phyloP scores from a whole-genome alignment of 345 rosid species.

The Murraya paniculata region DNA sequence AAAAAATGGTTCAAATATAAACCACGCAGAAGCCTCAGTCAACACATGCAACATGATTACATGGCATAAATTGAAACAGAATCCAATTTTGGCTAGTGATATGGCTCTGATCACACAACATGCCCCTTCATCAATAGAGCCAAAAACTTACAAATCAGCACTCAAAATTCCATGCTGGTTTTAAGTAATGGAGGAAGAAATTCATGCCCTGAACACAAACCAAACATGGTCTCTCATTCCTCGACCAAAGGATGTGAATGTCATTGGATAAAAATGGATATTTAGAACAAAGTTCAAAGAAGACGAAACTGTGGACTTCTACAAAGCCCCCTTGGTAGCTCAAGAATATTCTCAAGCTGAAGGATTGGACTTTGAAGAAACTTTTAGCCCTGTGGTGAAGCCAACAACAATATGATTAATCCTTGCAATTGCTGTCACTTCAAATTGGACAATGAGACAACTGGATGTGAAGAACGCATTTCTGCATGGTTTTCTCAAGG shows the following conservation, averaged over 20 bases:
- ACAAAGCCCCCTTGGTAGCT: no score
- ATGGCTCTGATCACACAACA: not conserved
- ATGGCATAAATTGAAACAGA: not conserved
- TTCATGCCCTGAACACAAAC: not conserved
- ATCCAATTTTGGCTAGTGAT: not conserved
- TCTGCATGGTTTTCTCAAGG: not conserved
- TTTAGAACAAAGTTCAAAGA: not conserved
- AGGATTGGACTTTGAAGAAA: not conserved
- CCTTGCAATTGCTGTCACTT: not conserved
- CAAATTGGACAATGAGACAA: not conserved
- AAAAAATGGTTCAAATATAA: no score
- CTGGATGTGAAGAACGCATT: not conserved
- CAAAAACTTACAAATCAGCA: not conserved
- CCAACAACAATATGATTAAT: not conserved
- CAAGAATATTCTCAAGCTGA: no score
- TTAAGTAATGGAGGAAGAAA: not conserved
- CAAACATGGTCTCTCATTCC: not conserved
- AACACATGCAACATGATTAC: no score
- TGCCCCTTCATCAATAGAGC: not conserved
- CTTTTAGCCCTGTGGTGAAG: not conserved
- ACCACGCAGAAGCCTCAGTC: no score
- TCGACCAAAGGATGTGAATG: not conserved
- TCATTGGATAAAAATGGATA: not conserved
- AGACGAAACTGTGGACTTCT: not conserved
- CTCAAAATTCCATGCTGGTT: not conserved